Evolutionary conservation across 2,329 filamentous ascomycete genomes (phyloP).

Genomic region (Aquanectria penicillioides): DNA sequence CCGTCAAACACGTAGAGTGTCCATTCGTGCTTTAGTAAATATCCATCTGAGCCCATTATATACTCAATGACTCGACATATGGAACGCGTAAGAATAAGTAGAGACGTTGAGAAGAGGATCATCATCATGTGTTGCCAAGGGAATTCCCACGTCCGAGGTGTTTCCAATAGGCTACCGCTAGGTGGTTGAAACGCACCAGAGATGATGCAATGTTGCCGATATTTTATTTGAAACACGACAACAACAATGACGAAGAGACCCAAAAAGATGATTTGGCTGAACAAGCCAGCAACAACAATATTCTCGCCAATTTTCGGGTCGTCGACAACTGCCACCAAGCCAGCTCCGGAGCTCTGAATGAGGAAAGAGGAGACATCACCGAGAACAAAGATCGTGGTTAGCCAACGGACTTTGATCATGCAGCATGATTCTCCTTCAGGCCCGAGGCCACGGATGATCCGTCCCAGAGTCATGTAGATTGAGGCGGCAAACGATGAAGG

Average conservation of each 20-base stretch:
- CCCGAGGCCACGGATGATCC: conserved; percentile 48
- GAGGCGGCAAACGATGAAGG: conserved; percentile 52
- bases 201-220: too few species aligned
- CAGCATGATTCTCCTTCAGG: conserved; percentile 34
- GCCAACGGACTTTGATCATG: conserved; percentile 44
- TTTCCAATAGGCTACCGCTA: too few species aligned
- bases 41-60: not conserved
- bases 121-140: conserved; percentile 47
- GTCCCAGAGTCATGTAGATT: conserved; percentile 56
- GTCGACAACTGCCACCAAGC: conserved; percentile 39
- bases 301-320: conserved; percentile 50
- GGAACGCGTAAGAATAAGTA: conserved; percentile 53
- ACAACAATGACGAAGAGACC: conserved; percentile 61
- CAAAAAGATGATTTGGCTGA: conserved; percentile 66
- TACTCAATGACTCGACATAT: conserved; percentile 39
- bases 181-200: too few species aligned
- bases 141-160: too few species aligned
- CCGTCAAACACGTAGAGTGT: not conserved
- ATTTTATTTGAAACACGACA: conserved; percentile 61
- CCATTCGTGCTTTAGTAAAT: not conserved
- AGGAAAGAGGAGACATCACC: conserved; percentile 61
- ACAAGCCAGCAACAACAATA: conserved; percentile 63
- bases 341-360: conserved; percentile 55
- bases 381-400: conserved; percentile 62
- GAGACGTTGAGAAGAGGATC: conserved; percentile 48